These are phyloP conservation scores for Scleroderma bovista DNA, from an alignment of 768 basidiomycete genomes.

Conservation along the genomic window DNA sequence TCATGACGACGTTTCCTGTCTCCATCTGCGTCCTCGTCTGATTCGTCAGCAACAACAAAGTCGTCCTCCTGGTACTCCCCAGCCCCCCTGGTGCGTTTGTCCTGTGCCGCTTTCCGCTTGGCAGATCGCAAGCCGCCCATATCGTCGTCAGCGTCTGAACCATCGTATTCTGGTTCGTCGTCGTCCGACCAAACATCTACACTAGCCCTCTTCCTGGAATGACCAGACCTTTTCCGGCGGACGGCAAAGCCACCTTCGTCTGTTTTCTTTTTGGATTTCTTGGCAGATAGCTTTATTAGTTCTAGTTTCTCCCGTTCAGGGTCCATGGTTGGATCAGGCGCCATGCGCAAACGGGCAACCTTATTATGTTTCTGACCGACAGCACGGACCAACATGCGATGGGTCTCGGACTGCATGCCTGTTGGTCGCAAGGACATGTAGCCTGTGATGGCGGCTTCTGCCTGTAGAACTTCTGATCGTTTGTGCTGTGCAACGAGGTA, in stretches of 20 bases:
- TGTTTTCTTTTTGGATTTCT: conserved; percentile 55
- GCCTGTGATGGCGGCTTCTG: conserved; percentile 78
- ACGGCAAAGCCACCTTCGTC: conserved; percentile 46
- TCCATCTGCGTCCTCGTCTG: conserved; percentile 54
- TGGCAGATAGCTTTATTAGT: conserved; percentile 55
- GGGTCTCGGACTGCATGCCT: conserved; percentile 86
- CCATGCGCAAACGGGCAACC: conserved; percentile 72
- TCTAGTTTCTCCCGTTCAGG: conserved; percentile 72
- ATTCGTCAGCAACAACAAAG: conserved; percentile 75
- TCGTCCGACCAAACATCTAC: conserved; percentile 64
- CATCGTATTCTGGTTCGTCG: conserved; percentile 53
- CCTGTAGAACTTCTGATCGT: conserved; percentile 78
- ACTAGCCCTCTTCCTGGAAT: conserved; percentile 35
- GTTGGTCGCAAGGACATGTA: conserved; percentile 81
- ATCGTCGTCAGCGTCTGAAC: conserved; percentile 58
- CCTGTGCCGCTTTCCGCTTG: conserved; percentile 41
- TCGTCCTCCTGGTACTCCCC: conserved; percentile 82
- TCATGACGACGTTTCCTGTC: conserved; percentile 34
- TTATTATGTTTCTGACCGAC: conserved; percentile 84
- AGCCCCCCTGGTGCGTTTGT: conserved; percentile 47
- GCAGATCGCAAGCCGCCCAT: conserved; percentile 24
- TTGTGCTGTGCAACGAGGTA: conserved; percentile 91
- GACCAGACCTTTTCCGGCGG: conserved; percentile 42
- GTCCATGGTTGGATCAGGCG: conserved; percentile 70
- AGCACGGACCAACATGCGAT: conserved; percentile 81